A percentile compares a stretch with the other conserved stretches of the same genome.
Conservation (phyloP, 495 filamentous ascomycete species). For the Lasiosphaeria miniovina region DNA sequence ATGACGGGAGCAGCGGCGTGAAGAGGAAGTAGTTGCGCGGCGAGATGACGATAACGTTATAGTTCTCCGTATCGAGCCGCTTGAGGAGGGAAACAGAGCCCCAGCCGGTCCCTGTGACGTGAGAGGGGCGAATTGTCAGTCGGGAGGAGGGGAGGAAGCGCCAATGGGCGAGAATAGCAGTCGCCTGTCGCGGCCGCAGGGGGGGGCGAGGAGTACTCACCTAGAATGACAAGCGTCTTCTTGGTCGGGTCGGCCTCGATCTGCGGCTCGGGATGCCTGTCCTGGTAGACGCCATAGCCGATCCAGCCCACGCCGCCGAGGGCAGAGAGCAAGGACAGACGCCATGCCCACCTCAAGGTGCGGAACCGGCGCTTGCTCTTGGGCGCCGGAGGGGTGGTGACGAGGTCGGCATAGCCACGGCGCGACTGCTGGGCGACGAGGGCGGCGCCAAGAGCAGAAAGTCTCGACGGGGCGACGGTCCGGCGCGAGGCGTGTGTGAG, state of each 20-base stretch:
- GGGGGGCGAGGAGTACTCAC: conserved; percentile 48
- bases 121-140: conserved; percentile 15
- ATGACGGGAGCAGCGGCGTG: conserved; percentile 93
- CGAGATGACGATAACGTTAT: conserved; percentile 95
- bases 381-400: conserved; percentile 25
- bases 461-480: conserved; percentile 18
- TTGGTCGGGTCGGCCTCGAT: conserved; percentile 75
- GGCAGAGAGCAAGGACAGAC: conserved; percentile 67
- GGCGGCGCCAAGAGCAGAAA: conserved; percentile 7
- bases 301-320: conserved; percentile 66
- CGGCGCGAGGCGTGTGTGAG: conserved; percentile 27
- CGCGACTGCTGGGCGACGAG: conserved; percentile 19
- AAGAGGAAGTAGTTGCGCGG: conserved; percentile 99
- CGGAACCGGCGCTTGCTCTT: conserved; percentile 42
- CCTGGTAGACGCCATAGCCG: conserved; percentile 75
- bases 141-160: background rate
- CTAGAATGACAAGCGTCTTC: conserved; percentile 96
- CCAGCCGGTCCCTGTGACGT: conserved; percentile 80
- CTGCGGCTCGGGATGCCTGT: conserved; percentile 80
- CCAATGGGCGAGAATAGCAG: background rate
- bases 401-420: conserved; percentile 38
- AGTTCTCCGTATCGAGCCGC: conserved; percentile 96
- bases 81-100: conserved; percentile 94
- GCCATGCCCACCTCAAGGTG: conserved; percentile 58
- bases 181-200: no score